Conservation (phyloP, 1,284 basidiomycete species). For the Gomphus sp. region DNA sequence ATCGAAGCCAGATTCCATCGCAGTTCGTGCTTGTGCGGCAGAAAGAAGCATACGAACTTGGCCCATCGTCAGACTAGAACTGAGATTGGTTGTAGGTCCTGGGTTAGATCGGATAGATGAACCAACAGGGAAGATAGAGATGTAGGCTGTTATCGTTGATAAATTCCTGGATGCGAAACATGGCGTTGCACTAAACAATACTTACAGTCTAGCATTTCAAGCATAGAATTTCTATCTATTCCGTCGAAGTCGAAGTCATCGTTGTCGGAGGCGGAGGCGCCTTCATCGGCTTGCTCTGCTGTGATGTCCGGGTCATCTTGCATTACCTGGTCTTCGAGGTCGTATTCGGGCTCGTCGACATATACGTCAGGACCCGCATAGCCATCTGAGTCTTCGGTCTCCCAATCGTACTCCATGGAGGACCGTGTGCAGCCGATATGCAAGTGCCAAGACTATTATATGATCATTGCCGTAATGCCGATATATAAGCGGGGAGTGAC, state of each 20-base stretch:
- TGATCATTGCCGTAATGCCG: background rate
- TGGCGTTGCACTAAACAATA: background rate
- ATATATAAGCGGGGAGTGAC: background rate
- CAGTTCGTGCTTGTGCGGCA: constrained; percentile 2
- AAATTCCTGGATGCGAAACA: background rate
- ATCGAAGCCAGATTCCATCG: background rate
- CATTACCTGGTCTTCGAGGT: constrained; percentile 13
- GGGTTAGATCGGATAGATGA: background rate
- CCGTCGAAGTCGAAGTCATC: background rate
- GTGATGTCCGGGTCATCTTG: constrained; percentile 10
- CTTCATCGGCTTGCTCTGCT: background rate
- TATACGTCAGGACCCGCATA: constrained; percentile 13
- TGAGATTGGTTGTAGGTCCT: background rate
- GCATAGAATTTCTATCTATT: constrained; percentile 8
- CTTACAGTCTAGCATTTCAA: constrained; percentile 10
- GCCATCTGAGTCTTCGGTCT: constrained; percentile 1
- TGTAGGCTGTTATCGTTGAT: constrained; percentile 1
- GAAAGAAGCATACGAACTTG: constrained; percentile 8
- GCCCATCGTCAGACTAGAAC: constrained; percentile 5
- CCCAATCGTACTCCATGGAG: background rate
- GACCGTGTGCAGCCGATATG: background rate
- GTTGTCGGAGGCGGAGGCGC: constrained; percentile 9
- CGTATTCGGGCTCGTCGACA: constrained; percentile 14
- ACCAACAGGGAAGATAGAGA: background rate
- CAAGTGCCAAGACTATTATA: too few relatives aligned